Percentiles rank a stretch among this genome's conserved stretches.
Evolutionary conservation across 352 stramenopile species (phyloP).

Genomic region (Globisporangium cylindrosporum): DNA sequence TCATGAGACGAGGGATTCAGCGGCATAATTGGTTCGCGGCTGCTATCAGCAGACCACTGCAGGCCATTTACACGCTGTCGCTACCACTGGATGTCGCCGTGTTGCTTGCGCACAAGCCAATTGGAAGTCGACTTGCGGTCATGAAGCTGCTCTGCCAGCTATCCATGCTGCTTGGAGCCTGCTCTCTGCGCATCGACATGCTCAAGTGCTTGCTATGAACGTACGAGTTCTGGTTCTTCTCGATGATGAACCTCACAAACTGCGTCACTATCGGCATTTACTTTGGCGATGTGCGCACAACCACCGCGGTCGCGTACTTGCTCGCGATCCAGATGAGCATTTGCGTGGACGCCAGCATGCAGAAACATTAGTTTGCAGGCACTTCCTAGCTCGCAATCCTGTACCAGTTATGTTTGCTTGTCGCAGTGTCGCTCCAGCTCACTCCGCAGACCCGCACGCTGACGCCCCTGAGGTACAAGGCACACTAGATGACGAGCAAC

Average conservation of each 20-base stretch:
- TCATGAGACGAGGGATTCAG: neutral
- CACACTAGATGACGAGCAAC: slow-evolving; percentile 1
- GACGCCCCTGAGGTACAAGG: neutral
- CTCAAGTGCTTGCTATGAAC: neutral
- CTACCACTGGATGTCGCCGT: neutral
- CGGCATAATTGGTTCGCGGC: neutral
- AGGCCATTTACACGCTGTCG: neutral
- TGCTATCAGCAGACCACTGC: neutral
- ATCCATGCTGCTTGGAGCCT: neutral
- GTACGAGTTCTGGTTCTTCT: slow-evolving; percentile 13
- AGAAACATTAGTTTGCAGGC: neutral
- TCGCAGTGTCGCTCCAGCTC: neutral
- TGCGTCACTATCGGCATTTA: neutral
- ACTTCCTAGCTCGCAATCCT: neutral
- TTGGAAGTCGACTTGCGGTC: neutral
- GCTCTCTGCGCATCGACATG: slow-evolving; percentile 6
- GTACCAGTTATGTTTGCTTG: neutral
- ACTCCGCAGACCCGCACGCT: neutral
- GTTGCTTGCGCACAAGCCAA: neutral
- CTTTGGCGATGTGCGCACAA: neutral
- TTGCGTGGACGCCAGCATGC: slow-evolving; percentile 2
- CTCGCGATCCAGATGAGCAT: neutral
- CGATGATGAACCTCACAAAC: neutral
- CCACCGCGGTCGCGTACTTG: neutral
- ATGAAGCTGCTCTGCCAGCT: neutral